Evolutionary conservation across 1,139 yeast species (phyloP), one percentile per base, ranked within the genome.

Genomic region (Wickerhamomyces sp.): DNA sequence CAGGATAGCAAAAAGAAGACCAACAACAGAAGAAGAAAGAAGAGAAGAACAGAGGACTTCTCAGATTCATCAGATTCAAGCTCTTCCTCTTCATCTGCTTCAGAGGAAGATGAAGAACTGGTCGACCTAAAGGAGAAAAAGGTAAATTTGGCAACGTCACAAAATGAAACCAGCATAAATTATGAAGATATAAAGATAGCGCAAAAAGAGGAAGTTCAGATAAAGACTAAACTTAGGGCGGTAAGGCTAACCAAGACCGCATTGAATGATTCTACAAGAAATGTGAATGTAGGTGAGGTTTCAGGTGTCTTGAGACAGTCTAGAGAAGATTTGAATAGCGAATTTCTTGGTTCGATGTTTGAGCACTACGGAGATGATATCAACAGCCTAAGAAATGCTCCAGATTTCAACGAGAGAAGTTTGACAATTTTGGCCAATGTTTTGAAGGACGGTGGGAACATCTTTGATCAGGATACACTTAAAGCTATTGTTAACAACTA

Each of bases 41-140:
- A 79, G 75, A 78, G 88, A 75, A 80, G 89, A 76, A 81, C 89
- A 0, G 85, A 79, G 37, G 75, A 74, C 23, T 66, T 66, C 17
- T 71, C 77, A 7, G 64, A 64, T 16, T 65, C 72, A 1, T 66
- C 72, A 3, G 63, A 66, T 6, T 58, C 52, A 3, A 53, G 59
- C 8, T 52, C 56, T 15, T 54, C 59, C 12, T 48, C 51, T 13
- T 22, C 38, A 5, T 32, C 39, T 6, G 50, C 58, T n/a, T 46
- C 51, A 9, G 27, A 36, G 10, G 31, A 35, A 26, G 58, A 49
- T 9, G 58, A 50, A 22, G 36, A 43, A 14, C 50, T 45, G 23
- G 22, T 33, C 5, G 51, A 36, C 24, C 17, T 25, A 17, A 25
- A 20, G 22, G 29, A 29, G 12, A 35, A 12, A 9, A 38, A 36